Conservation (phyloP, 345 rosid species). For the Bruguiera parviflora region DNA sequence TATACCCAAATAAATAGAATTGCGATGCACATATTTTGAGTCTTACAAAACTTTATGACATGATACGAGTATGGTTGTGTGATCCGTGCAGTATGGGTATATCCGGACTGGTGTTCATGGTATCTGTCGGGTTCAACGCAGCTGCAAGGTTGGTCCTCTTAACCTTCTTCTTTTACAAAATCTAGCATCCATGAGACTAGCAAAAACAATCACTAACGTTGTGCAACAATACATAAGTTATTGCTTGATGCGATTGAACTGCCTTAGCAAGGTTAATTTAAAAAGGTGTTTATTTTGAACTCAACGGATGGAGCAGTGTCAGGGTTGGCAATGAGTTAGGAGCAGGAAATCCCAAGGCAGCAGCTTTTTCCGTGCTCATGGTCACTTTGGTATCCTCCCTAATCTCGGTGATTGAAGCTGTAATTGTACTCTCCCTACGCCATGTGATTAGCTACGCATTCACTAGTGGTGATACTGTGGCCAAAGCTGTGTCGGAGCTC, state of each 20-base stretch:
- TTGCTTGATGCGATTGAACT: too few relatives aligned
- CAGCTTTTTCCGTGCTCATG: constrained; percentile 33
- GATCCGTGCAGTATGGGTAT: constrained; percentile 46
- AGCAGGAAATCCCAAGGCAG: constrained; percentile 42
- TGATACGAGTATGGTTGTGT: not conserved
- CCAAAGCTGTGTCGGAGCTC: constrained; percentile 40
- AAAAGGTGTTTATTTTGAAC: too few relatives aligned
- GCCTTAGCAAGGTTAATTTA: too few relatives aligned
- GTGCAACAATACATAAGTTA: too few relatives aligned
- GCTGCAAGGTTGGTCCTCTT: constrained; percentile 62
- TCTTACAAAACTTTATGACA: not conserved
- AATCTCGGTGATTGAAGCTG: constrained; percentile 30
- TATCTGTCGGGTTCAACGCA: constrained; percentile 88
- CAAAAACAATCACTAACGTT: too few relatives aligned
- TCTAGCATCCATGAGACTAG: not conserved
- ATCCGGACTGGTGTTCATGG: constrained; percentile 56
- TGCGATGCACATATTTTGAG: too few relatives aligned
- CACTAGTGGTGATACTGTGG: constrained; percentile 35
- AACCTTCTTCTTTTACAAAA: not conserved
- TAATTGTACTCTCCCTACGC: constrained; percentile 26
- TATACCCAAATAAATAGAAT: too few relatives aligned
- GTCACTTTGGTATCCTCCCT: constrained; percentile 30
- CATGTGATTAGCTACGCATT: constrained; percentile 44
- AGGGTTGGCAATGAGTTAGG: constrained; percentile 47
- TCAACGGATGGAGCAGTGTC: constrained; percentile 16